phyloP scores from a whole-genome alignment of 2,329 filamentous ascomycete species.

The Colletotrichum lupini region DNA sequence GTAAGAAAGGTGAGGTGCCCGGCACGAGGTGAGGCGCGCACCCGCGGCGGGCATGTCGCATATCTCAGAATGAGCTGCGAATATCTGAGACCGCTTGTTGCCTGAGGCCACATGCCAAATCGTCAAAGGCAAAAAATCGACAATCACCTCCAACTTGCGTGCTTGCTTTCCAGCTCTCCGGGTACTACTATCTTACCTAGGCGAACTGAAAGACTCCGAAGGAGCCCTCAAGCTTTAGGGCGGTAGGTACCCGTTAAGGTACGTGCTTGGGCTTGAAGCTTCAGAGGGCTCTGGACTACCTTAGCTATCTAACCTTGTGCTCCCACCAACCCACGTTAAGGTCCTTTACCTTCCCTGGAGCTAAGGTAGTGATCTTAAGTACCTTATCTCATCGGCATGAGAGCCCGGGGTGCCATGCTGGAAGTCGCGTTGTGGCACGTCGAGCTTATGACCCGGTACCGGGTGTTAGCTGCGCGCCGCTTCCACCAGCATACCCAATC shows the following conservation, averaged over 20 bases:
- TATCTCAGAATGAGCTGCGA: slow-evolving; percentile 29
- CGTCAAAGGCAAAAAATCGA: neutral
- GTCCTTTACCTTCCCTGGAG: neutral
- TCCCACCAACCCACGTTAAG: no score
- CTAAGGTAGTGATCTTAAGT: neutral
- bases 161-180: neutral
- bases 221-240: no score
- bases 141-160: neutral
- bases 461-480: neutral
- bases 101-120: slow-evolving; percentile 28
- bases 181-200: no score
- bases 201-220: no score
- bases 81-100: slow-evolving; percentile 31
- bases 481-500: neutral
- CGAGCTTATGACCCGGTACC: neutral
- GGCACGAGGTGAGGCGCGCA: no score
- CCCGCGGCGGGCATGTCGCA: slow-evolving; percentile 7
- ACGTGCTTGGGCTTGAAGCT: neutral
- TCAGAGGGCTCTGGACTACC: neutral
- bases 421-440: neutral
- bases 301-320: no score
- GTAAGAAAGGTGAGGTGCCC: no score
- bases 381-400: neutral
- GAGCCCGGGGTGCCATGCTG: neutral
- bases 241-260: neutral